These are phyloP conservation scores for Peziza echinospora DNA, from an alignment of 495 filamentous ascomycete genomes.

Conservation along the genomic window DNA sequence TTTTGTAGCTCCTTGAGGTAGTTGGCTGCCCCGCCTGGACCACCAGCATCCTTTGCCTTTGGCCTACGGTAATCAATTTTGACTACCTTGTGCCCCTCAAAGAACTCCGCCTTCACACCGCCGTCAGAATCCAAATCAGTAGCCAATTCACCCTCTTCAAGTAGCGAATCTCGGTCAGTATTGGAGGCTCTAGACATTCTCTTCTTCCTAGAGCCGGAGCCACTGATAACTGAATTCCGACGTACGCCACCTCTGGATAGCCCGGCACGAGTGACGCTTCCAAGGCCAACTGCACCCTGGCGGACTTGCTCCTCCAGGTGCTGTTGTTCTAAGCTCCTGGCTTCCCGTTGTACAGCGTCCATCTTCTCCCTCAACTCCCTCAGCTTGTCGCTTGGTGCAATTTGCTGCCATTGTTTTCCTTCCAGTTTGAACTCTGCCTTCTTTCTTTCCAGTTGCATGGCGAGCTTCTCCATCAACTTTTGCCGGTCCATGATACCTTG, in stretches of 20 bases:
- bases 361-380: constrained; percentile 85
- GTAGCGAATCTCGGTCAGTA: neutral
- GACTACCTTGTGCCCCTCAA: constrained; percentile 23
- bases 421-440: constrained; percentile 98
- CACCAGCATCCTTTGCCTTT: neutral
- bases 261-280: neutral
- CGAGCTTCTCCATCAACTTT: constrained; percentile 71
- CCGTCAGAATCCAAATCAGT: constrained; percentile 21
- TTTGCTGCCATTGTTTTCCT: constrained; percentile 76
- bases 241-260: neutral
- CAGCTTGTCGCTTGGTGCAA: constrained; percentile 70
- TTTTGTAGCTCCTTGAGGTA: too few relatives aligned
- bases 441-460: constrained; percentile 83
- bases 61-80: neutral
- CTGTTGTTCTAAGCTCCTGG: constrained; percentile 22
- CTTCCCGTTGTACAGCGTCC: constrained; percentile 38
- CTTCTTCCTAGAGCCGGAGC: neutral
- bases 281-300: constrained; percentile 17
- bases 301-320: constrained; percentile 32
- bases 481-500: constrained; percentile 84
- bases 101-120: constrained; percentile 32
- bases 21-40: too few relatives aligned
- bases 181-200: neutral
- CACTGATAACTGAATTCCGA: neutral
- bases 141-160: constrained; percentile 8